A percentile compares a stretch with the other conserved stretches of the same genome.
Conservation (phyloP, 345 rosid species). For the Salix brachista region DNA sequence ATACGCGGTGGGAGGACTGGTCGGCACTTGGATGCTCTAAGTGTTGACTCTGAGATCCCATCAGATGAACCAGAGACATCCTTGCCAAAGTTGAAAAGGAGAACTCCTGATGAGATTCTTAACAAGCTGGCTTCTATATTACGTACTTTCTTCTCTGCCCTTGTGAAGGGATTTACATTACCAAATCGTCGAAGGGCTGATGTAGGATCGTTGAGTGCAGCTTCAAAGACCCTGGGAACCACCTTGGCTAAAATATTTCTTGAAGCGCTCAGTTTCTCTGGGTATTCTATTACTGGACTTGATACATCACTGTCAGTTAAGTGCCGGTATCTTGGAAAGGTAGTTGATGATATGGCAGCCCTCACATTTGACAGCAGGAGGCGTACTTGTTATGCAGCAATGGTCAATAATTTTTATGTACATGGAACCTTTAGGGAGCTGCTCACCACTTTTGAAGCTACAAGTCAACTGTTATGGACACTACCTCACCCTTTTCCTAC, state of each 20-base stretch:
- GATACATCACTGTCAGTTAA: slow-evolving; percentile 64
- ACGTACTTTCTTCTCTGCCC: slow-evolving; percentile 71
- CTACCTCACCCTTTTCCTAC: slow-evolving; percentile 53
- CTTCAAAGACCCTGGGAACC: slow-evolving; percentile 81
- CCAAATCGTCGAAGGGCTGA: slow-evolving; percentile 92
- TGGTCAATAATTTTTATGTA: slow-evolving; percentile 89
- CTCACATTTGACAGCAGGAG: slow-evolving; percentile 78
- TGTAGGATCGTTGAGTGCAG: slow-evolving; percentile 61
- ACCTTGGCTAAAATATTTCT: slow-evolving; percentile 74
- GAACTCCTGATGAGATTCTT: slow-evolving; percentile 76
- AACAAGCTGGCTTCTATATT: slow-evolving; percentile 67
- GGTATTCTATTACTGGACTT: slow-evolving; percentile 60
- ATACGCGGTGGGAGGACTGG: slow-evolving; percentile 85
- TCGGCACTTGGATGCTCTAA: slow-evolving; percentile 72
- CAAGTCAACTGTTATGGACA: slow-evolving; percentile 86
- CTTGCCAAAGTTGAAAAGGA: slow-evolving; percentile 62
- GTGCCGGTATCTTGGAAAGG: slow-evolving; percentile 88
- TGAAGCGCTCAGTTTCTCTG: slow-evolving; percentile 81
- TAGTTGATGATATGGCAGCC: slow-evolving; percentile 78
- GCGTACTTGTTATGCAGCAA: slow-evolving; percentile 73
- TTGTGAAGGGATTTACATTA: slow-evolving; percentile 86
- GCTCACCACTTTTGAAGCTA: slow-evolving; percentile 91
- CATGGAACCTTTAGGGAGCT: slow-evolving; percentile 88
- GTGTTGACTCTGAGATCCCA: slow-evolving; percentile 60
- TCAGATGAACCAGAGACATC: slow-evolving; percentile 54